Conservation (phyloP, 2,329 filamentous ascomycete species). For the Coniochaeta hoffmannii region DNA sequence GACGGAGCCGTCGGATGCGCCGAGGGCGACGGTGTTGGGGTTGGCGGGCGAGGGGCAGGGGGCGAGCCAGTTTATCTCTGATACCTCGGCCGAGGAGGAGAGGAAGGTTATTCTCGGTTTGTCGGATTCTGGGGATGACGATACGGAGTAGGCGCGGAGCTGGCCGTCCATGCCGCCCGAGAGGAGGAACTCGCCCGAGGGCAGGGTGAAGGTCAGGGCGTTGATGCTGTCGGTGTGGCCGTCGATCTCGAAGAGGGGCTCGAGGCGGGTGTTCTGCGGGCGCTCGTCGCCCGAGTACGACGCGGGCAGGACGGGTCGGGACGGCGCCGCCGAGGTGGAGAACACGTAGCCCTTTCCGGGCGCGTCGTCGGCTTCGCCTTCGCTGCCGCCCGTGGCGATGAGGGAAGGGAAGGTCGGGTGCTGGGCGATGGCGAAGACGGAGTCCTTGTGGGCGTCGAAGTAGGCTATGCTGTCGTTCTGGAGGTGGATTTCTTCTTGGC, state of each 20-base stretch:
- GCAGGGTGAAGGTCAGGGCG: conserved; percentile 74
- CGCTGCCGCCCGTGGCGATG: conserved; percentile 76
- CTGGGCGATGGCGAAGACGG: conserved; percentile 89
- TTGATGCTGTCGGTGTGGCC: conserved; percentile 91
- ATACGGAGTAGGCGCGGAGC: conserved; percentile 60
- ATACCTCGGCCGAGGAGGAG: conserved; percentile 78
- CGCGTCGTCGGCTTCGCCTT: conserved; percentile 49
- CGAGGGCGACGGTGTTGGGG: conserved; percentile 78
- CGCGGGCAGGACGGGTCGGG: conserved; percentile 63
- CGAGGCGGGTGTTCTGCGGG: conserved; percentile 46
- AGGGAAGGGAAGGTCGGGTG: conserved; percentile 74
- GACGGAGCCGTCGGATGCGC: conserved; percentile 83
- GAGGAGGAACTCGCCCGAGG: conserved; percentile 75
- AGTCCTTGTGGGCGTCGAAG: conserved; percentile 86
- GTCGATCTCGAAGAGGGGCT: conserved; percentile 67
- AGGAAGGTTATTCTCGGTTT: conserved; percentile 51
- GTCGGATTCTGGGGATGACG: conserved; percentile 25
- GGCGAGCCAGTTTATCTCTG: conserved; percentile 87
- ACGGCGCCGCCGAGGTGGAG: conserved; percentile 59
- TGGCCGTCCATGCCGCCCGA: conserved; percentile 83
- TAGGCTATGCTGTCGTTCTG: conserved; percentile 91
- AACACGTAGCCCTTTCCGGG: conserved; percentile 81
- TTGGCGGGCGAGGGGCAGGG: conserved; percentile 65
- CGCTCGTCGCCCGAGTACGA: conserved; percentile 59
- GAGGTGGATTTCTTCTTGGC: conserved; percentile 65